Base-by-base conservation (phyloP, 768 basidiomycete species). In the Podaxis mareebaensis region DNA sequence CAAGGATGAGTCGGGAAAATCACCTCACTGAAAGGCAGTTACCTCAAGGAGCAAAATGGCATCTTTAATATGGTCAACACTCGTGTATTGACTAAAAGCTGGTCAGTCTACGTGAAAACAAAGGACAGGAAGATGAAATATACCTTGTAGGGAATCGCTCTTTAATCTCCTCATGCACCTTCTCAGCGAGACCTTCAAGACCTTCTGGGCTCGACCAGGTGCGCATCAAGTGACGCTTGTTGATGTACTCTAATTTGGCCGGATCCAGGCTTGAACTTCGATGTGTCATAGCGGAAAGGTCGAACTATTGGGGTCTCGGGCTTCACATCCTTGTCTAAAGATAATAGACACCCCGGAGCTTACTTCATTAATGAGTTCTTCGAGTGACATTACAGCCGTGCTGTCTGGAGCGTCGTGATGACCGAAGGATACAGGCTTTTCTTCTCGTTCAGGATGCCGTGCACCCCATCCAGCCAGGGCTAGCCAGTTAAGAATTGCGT, bases 381-480 rank as follows among this genome's bases (percentile, higher is more conserved):
- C 79, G 4, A 87, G 71, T 36, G 75, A 82, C 84, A 89, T 83
- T 12, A 91, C 71, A 11, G 79, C 74, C 0, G 88, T 91, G 69
- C 88, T 89, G 53, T 89, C 87, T 0, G 89, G 89, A 0, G 84
- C 83, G 38, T 78, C 76, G 36, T 79, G 75, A 7, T 70, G 65
- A 11, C 26, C 65, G 22, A 46, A 58, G 3, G 60, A 71, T 62
- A 67, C 64, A 65, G 62, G 55, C 56, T 65, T 24, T 60, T 67
- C 63, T 28, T 71, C 67, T 8, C 75, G 63, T n/a, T 67, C 52
- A 0, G 69, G 51, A 12, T 80, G 80, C 8, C 83, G 79, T 10
- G 82, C 85, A 24, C 95, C 93, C 93, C 96, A 98, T 0, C 97
- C 96, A n/a, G 93, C 89, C 17, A 99, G 78, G 4, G 93, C 93